Evolutionary conservation across 2,329 filamentous ascomycete genomes (phyloP).

Genomic region (Ascochyta pisi): DNA sequence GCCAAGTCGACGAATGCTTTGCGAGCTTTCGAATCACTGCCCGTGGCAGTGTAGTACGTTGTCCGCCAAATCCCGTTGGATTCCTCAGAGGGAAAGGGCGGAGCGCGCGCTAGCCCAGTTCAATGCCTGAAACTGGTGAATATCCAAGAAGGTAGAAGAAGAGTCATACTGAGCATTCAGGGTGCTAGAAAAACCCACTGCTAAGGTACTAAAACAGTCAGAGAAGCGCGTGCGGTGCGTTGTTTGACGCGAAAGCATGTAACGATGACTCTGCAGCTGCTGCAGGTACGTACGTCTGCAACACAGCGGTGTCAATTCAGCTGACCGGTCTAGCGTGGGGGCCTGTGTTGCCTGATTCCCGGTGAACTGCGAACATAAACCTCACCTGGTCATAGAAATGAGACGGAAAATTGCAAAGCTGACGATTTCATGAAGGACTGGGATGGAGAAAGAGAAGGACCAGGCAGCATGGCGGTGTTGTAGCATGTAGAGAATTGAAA

Average conservation of each 20-base stretch:
- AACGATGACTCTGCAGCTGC: conserved; percentile 12
- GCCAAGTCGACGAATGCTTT: neutral
- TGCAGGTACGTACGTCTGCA: neutral
- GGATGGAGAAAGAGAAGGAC: neutral
- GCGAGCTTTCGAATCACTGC: conserved; percentile 2
- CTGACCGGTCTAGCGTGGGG: conserved; percentile 15
- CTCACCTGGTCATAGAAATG: neutral
- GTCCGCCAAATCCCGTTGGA: neutral
- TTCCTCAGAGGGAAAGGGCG: conserved; percentile 14
- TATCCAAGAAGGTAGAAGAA: neutral
- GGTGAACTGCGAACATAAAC: conserved; percentile 1
- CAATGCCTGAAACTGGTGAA: neutral
- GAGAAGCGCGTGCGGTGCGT: neutral
- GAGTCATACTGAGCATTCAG: conserved; percentile 4
- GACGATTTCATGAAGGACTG: neutral
- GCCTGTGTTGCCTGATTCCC: conserved; percentile 10
- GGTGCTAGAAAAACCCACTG: conserved; percentile 1
- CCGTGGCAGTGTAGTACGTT: conserved; percentile 15
- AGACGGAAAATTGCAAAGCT: neutral
- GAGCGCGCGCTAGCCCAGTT: conserved; percentile 2
- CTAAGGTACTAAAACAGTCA: neutral
- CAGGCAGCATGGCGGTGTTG: conserved; percentile 6
- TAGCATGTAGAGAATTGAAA: conserved; percentile 1
- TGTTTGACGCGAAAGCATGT: neutral
- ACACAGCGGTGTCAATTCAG: conserved; percentile 1